A percentile compares a stretch with the other conserved stretches of the same genome.
These are phyloP conservation scores for Teratosphaeria nubilosa DNA, from an alignment of 2,329 filamentous ascomycete genomes.

Conservation along the genomic window DNA sequence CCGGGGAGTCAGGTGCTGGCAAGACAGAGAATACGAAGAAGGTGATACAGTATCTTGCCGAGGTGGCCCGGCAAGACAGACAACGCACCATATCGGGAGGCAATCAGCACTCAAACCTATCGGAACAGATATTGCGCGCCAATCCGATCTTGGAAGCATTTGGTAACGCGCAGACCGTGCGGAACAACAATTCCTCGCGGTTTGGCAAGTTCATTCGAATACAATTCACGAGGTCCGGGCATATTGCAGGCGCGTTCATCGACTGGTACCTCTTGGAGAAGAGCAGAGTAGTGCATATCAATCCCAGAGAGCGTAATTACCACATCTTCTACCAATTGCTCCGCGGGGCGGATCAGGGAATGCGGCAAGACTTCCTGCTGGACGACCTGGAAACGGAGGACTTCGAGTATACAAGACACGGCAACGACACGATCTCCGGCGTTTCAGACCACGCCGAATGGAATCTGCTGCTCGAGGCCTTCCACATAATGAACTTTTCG, in stretches of 20 bases:
- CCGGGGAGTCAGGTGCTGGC: slow-evolving; percentile 92
- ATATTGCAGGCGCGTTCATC: slow-evolving; percentile 92
- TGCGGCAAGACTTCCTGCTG: slow-evolving; percentile 69
- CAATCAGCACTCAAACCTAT: slow-evolving; percentile 71
- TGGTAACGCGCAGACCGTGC: slow-evolving; percentile 92
- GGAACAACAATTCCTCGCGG: slow-evolving; percentile 96
- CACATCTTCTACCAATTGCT: slow-evolving; percentile 96
- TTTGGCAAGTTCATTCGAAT: slow-evolving; percentile 99
- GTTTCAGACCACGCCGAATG: slow-evolving; percentile 88
- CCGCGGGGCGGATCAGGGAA: slow-evolving; percentile 63
- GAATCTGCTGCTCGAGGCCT: slow-evolving; percentile 82
- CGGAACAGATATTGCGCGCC: slow-evolving; percentile 88
- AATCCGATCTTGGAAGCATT: slow-evolving; percentile 98
- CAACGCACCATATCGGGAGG: slow-evolving; percentile 49
- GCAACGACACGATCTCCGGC: slow-evolving; percentile 83
- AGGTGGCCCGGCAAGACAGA: slow-evolving; percentile 78
- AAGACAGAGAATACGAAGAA: slow-evolving; percentile 99
- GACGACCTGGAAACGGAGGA: slow-evolving; percentile 67
- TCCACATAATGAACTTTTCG: slow-evolving; percentile 86
- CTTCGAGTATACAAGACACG: slow-evolving; percentile 83
- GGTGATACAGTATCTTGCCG: slow-evolving; percentile 95
- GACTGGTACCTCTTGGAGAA: slow-evolving; percentile 98
- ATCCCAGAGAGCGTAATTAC: slow-evolving; percentile 83
- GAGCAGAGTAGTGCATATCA: slow-evolving; percentile 87
- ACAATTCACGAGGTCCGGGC: slow-evolving; percentile 77